Percentiles rank a stretch among this genome's conserved stretches.
Evolutionary conservation across 768 basidiomycete genomes (phyloP).

Genomic region (Rubroboletus satanas): DNA sequence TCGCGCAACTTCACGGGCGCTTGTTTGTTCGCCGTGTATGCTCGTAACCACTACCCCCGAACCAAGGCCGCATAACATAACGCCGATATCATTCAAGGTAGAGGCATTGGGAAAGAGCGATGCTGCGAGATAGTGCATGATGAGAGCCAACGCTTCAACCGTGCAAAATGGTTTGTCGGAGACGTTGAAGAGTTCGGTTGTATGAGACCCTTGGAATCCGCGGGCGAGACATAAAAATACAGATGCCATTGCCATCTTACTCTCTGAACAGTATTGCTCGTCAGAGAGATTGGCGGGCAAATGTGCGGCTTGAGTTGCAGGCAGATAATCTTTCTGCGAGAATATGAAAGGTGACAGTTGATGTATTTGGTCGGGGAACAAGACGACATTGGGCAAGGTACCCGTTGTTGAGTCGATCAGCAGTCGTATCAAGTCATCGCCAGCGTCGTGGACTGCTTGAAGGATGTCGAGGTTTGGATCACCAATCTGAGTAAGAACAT

Average conservation of each 20-base stretch:
- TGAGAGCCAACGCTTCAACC: conserved; percentile 37
- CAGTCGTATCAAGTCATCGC: conserved; percentile 31
- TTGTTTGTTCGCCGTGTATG: conserved; percentile 19
- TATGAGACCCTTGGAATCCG: conserved; percentile 36
- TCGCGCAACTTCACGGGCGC: conserved; percentile 37
- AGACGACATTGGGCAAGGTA: conserved; percentile 39
- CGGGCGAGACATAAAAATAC: conserved; percentile 46
- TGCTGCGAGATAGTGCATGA: conserved; percentile 48
- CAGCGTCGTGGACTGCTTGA: conserved; percentile 33
- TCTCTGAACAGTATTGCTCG: conserved; percentile 22
- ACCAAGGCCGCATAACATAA: conserved; percentile 39
- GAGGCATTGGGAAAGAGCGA: conserved; percentile 43
- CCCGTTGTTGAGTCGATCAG: conserved; percentile 36
- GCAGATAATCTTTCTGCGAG: conserved; percentile 31
- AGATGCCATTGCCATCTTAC: conserved; percentile 35
- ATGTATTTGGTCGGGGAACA: conserved; percentile 39
- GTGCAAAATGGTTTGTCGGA: conserved; percentile 29
- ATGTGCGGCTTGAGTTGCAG: conserved; percentile 29
- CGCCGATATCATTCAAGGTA: conserved; percentile 49
- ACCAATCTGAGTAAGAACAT: conserved; percentile 24
- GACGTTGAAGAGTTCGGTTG: conserved; percentile 22
- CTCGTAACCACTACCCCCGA: conserved; percentile 19
- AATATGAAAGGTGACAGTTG: conserved; percentile 38
- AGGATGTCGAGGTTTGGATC: conserved; percentile 36
- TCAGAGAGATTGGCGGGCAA: conserved; percentile 25